Evolutionary conservation across 140 eudicot genomes (phyloP).

Genomic region (Erigeron philadelphicus): DNA sequence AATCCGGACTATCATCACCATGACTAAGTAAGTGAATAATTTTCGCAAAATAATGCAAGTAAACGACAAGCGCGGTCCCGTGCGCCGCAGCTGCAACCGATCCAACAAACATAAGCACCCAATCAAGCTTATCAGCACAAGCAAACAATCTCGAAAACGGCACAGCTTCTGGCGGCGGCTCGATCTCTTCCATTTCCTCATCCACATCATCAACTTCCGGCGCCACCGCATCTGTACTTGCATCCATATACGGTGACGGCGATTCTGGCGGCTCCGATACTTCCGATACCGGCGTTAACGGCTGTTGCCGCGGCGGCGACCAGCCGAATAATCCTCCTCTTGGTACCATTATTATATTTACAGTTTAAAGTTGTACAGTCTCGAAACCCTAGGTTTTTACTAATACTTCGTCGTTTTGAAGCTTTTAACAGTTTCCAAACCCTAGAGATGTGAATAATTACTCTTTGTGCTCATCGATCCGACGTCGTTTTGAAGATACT

Average conservation of each 20-base stretch:
- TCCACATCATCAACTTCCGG: slow-evolving; percentile 70
- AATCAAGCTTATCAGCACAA: slow-evolving; percentile 83
- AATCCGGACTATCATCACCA: slow-evolving; percentile 23
- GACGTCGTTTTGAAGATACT: neutral
- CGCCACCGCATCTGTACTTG: slow-evolving; percentile 49
- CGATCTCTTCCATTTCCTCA: slow-evolving; percentile 89
- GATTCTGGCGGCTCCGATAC: slow-evolving; percentile 99
- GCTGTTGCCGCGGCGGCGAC: slow-evolving; percentile 98
- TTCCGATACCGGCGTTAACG: slow-evolving; percentile 94
- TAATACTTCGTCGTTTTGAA: slow-evolving; percentile 6
- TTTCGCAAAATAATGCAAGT: slow-evolving; percentile 92
- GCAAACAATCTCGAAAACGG: slow-evolving; percentile 86
- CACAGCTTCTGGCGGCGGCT: slow-evolving; percentile 91
- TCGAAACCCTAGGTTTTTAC: slow-evolving; percentile 25
- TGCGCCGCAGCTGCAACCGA: slow-evolving; percentile 96
- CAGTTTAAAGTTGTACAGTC: neutral
- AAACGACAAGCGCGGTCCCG: slow-evolving; percentile 91
- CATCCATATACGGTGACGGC: slow-evolving; percentile 84
- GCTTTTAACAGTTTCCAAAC: slow-evolving; percentile 14
- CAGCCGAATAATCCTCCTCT: slow-evolving; percentile 95
- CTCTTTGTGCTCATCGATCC: slow-evolving; percentile 26
- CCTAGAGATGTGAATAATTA: slow-evolving; percentile 9
- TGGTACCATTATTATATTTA: slow-evolving; percentile 46
- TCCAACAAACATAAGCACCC: slow-evolving; percentile 87
- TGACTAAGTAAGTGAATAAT: slow-evolving; percentile 52